Conservation (phyloP, 1,284 basidiomycete genomes). For the Naganishia cerealis region DNA sequence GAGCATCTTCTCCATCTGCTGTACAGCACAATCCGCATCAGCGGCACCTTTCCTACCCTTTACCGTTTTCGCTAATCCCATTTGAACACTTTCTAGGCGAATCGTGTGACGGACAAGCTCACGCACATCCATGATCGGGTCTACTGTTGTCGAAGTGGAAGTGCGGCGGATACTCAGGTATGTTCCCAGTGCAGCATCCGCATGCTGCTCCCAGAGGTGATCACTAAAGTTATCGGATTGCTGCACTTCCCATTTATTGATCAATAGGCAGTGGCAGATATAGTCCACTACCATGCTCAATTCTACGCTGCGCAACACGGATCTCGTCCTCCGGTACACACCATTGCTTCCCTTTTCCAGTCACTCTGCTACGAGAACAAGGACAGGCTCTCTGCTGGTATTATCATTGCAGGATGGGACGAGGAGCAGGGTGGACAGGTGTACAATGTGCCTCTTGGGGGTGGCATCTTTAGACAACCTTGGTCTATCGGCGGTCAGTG, state of each 20-base stretch:
- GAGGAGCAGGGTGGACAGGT: slow-evolving; percentile 87
- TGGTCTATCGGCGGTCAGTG: slow-evolving; percentile 89
- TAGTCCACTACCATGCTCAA: slow-evolving; percentile 83
- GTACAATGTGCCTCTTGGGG: slow-evolving; percentile 92
- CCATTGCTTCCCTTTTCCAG: slow-evolving; percentile 82
- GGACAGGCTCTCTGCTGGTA: slow-evolving; percentile 81
- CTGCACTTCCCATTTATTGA: background rate
- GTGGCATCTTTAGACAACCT: slow-evolving; percentile 88
- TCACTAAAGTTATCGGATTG: background rate
- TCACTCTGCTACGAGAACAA: slow-evolving; percentile 93
- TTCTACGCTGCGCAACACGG: slow-evolving; percentile 68
- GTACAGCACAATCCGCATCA: background rate
- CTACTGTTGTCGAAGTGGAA: slow-evolving; percentile 98
- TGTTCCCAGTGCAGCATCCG: background rate
- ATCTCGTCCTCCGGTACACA: slow-evolving; percentile 72
- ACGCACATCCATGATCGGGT: slow-evolving; percentile 96
- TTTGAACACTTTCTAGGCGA: slow-evolving; percentile 59
- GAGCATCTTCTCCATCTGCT: slow-evolving; percentile 42
- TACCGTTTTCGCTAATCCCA: too few relatives aligned
- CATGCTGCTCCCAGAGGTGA: background rate
- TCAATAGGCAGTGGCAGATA: slow-evolving; percentile 80
- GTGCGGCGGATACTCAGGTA: slow-evolving; percentile 87
- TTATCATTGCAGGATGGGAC: slow-evolving; percentile 99
- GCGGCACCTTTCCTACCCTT: background rate
- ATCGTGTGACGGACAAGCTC: slow-evolving; percentile 97